Conservation (phyloP, 352 stramenopile species). For the Phytophthora brassicae region DNA sequence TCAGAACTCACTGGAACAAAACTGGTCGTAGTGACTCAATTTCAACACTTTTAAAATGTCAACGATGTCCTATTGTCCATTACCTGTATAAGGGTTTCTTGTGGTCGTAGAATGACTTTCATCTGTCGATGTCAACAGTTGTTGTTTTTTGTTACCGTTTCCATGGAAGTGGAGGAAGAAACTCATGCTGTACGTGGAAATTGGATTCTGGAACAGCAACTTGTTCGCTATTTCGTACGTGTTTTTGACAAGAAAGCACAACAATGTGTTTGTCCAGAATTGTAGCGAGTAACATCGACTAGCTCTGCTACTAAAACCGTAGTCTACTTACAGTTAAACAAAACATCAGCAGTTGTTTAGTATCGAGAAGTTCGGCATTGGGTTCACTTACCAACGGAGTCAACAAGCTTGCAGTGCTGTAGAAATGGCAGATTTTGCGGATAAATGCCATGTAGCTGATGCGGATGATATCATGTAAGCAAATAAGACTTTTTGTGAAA, state of each 20-base stretch:
- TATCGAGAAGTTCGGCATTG: neutral
- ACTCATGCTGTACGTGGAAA: no score
- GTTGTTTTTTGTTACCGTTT: no score
- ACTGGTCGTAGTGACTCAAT: no score
- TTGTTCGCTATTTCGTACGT: neutral
- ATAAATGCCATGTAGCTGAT: slow-evolving; percentile 37
- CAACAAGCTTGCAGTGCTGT: slow-evolving; percentile 21
- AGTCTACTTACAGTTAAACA: neutral
- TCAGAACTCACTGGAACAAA: no score
- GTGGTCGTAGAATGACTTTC: no score
- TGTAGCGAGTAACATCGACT: neutral
- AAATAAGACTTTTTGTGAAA: no score
- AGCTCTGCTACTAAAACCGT: neutral
- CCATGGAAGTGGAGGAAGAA: no score
- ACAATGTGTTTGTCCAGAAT: neutral
- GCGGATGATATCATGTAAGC: neutral
- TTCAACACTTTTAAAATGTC: no score
- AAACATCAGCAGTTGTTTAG: neutral
- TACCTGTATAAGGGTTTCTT: no score
- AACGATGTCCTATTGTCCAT: no score
- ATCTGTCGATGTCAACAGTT: no score
- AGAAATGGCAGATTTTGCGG: slow-evolving; percentile 35
- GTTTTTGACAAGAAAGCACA: neutral
- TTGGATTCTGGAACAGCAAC: no score
- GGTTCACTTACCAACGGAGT: slow-evolving; percentile 10